Evolutionary conservation across 2,329 filamentous ascomycete species (phyloP).

Genomic region (Tympanopsis confertula): DNA sequence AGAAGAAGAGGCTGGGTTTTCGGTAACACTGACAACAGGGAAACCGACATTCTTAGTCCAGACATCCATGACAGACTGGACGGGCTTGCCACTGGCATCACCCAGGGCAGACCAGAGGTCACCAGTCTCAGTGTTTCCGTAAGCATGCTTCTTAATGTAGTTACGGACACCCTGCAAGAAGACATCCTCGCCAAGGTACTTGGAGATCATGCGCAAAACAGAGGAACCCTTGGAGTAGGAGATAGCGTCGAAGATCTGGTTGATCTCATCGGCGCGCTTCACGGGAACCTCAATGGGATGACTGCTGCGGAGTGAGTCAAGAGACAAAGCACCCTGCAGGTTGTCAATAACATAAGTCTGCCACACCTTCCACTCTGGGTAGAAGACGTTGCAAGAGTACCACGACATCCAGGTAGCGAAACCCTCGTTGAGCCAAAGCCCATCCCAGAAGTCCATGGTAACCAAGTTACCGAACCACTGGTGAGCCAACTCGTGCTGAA

Average conservation of each 20-base stretch:
- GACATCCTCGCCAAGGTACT: conserved; percentile 79
- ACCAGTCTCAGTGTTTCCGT: conserved; percentile 81
- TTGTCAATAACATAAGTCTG: conserved; percentile 89
- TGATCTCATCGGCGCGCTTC: conserved; percentile 89
- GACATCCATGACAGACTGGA: conserved; percentile 81
- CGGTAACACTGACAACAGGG: conserved; percentile 78
- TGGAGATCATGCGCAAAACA: conserved; percentile 93
- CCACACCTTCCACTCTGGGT: conserved; percentile 98
- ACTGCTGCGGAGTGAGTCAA: conserved; percentile 86
- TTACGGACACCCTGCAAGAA: conserved; percentile 86
- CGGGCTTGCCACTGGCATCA: conserved; percentile 81
- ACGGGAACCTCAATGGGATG: conserved; percentile 95
- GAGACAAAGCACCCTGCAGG: conserved; percentile 72
- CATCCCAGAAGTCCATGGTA: conserved; percentile 98
- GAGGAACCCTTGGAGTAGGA: conserved; percentile 96
- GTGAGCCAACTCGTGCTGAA: conserved; percentile 92
- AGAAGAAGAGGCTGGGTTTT: conserved; percentile 56
- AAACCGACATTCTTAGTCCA: conserved; percentile 97
- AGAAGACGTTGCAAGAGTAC: conserved; percentile 91
- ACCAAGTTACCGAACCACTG: conserved; percentile 98
- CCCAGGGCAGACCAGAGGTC: conserved; percentile 84
- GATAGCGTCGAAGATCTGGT: conserved; percentile 96
- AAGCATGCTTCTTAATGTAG: conserved; percentile 94
- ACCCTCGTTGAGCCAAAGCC: conserved; percentile 88
- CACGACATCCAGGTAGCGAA: conserved; percentile 89